These are phyloP conservation scores for Apiotrichum gracile DNA, from an alignment of 1,284 basidiomycete genomes.

Conservation along the genomic window DNA sequence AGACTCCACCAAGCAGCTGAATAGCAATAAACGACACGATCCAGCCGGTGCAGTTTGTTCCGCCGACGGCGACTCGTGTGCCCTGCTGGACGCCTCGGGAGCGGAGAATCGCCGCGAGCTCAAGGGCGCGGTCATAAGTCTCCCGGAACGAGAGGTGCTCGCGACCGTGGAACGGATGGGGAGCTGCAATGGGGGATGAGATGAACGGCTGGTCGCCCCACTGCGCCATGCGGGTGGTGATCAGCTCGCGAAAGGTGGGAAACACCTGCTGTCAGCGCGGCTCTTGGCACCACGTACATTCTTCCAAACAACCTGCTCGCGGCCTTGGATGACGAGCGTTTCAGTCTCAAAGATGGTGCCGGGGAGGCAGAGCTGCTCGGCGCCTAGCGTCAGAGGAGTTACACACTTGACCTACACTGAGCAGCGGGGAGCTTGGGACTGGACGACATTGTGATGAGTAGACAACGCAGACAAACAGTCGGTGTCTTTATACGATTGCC, in stretches of 20 bases:
- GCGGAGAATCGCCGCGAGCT: slow-evolving; percentile 30
- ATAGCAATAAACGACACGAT: slow-evolving; percentile 32
- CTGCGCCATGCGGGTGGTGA: slow-evolving; percentile 6
- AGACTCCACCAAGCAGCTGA: slow-evolving; percentile 36
- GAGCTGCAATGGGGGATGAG: slow-evolving; percentile 25
- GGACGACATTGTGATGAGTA: neutral
- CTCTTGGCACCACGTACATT: slow-evolving; percentile 19
- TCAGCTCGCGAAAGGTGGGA: slow-evolving; percentile 1
- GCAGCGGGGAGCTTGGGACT: neutral
- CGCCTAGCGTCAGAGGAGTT: neutral
- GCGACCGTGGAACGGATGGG: slow-evolving; percentile 10
- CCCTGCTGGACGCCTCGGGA: slow-evolving; percentile 26
- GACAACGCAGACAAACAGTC: too few relatives aligned
- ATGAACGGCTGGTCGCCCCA: slow-evolving; percentile 28
- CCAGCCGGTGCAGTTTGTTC: slow-evolving; percentile 35
- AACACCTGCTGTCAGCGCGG: neutral
- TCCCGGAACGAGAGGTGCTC: slow-evolving; percentile 25
- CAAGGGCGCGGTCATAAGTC: slow-evolving; percentile 18
- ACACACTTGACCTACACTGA: neutral
- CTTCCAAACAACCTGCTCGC: slow-evolving; percentile 30
- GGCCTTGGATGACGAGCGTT: slow-evolving; percentile 20
- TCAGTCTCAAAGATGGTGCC: slow-evolving; percentile 34
- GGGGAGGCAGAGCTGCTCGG: slow-evolving; percentile 24
- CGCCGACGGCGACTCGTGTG: slow-evolving; percentile 33
- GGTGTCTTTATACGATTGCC: too few relatives aligned